A percentile compares a stretch with the other conserved stretches of the same genome.
Evolutionary conservation across 2,329 filamentous ascomycete genomes (phyloP).

Genomic region (Alternaria dauci): DNA sequence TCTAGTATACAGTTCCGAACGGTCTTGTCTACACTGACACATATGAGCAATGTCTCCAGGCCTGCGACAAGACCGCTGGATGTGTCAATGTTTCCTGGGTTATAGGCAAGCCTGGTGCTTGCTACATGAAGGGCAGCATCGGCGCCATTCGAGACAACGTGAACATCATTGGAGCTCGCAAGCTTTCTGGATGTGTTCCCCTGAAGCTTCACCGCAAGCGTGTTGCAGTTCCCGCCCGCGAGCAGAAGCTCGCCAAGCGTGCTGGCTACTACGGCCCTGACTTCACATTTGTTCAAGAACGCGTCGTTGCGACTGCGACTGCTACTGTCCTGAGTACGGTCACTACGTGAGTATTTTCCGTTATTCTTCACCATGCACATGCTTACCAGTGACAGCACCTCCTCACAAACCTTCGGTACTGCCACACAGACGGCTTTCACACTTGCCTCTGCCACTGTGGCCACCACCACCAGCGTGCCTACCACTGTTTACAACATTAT

Average conservation of each 20-base stretch:
- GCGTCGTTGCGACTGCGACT: background rate
- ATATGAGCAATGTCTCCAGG: constrained; percentile 28
- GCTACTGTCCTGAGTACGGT: background rate
- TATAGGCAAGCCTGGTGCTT: constrained; percentile 25
- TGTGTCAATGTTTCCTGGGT: constrained; percentile 35
- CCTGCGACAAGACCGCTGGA: constrained; percentile 28
- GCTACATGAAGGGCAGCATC: constrained; percentile 36
- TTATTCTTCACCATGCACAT: background rate
- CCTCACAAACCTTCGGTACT: background rate
- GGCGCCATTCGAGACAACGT: constrained; percentile 15
- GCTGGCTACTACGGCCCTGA: constrained; percentile 6
- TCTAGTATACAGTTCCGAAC: constrained; percentile 13
- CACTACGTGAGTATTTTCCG: background rate
- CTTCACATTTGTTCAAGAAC: constrained; percentile 1
- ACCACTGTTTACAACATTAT: constrained; percentile 1
- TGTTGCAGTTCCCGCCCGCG: background rate
- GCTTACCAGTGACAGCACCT: constrained; percentile 8
- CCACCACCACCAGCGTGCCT: background rate
- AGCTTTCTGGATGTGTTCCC: constrained; percentile 16
- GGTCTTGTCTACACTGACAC: constrained; percentile 14
- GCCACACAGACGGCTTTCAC: background rate
- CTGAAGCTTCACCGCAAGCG: constrained; percentile 25
- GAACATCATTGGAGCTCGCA: constrained; percentile 32
- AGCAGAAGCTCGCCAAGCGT: constrained; percentile 1
- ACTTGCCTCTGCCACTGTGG: background rate